Percentiles rank a stretch among this genome's conserved stretches.
Evolutionary conservation across 345 rosid species (phyloP).

Genomic region (Citrus inodora): DNA sequence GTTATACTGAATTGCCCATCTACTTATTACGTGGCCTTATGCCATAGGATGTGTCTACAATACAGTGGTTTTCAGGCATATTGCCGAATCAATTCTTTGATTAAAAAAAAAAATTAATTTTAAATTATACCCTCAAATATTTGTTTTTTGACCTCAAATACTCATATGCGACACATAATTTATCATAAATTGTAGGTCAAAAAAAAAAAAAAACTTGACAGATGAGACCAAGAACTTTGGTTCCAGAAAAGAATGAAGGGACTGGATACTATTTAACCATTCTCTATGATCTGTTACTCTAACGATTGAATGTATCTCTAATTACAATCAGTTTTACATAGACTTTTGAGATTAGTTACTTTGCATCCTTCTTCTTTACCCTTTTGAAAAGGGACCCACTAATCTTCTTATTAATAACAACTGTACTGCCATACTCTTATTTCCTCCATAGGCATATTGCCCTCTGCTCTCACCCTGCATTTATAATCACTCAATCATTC

Average conservation of each 20-base stretch:
- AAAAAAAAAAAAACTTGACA: too few relatives aligned
- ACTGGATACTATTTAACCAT: too few relatives aligned
- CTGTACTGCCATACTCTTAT: constrained; percentile 24
- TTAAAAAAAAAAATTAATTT: too few relatives aligned
- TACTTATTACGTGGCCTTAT: background rate
- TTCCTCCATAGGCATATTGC: constrained; percentile 18
- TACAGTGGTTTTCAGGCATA: too few relatives aligned
- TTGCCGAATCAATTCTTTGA: too few relatives aligned
- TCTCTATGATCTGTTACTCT: background rate
- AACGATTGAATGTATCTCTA: background rate
- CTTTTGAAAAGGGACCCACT: constrained; percentile 31
- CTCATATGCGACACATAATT: too few relatives aligned
- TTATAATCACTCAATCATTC: constrained; percentile 32
- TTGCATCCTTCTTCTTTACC: constrained; percentile 7
- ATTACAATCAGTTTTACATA: background rate
- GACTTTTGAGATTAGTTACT: background rate
- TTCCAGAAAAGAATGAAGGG: too few relatives aligned
- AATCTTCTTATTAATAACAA: constrained; percentile 23
- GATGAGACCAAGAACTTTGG: too few relatives aligned
- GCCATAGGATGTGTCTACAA: too few relatives aligned
- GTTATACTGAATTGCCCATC: constrained; percentile 9
- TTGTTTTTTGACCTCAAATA: too few relatives aligned
- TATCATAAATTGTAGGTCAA: too few relatives aligned
- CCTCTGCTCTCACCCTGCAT: constrained; percentile 31
- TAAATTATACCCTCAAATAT: too few relatives aligned